These are phyloP conservation scores for Epichloe elymi DNA, from an alignment of 2,329 filamentous ascomycete genomes.

Conservation along the genomic window DNA sequence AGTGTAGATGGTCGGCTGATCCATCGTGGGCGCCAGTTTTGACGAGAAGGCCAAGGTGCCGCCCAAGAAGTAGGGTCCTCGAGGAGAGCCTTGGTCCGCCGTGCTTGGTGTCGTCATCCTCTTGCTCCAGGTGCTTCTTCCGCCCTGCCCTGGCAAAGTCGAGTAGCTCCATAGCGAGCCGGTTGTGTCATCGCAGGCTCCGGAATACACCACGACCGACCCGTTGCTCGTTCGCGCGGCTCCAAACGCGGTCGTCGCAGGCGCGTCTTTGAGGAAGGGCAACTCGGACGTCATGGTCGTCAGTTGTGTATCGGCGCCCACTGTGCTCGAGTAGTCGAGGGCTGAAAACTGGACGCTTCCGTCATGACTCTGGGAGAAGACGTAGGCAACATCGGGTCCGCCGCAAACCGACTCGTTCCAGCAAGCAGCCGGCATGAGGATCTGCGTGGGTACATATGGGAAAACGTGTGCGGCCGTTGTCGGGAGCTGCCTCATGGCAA, in stretches of 20 bases:
- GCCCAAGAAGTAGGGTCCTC: slow-evolving; percentile 37
- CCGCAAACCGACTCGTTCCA: slow-evolving; percentile 26
- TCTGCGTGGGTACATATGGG: slow-evolving; percentile 66
- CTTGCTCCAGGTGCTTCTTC: slow-evolving; percentile 15
- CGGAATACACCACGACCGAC: slow-evolving; percentile 59
- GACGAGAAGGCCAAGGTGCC: slow-evolving; percentile 54
- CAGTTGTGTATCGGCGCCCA: slow-evolving; percentile 35
- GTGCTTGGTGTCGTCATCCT: slow-evolving; percentile 14
- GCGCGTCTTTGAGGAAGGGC: slow-evolving; percentile 45
- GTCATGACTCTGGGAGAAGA: slow-evolving; percentile 46
- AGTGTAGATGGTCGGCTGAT: slow-evolving; percentile 48
- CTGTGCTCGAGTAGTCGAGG: slow-evolving; percentile 48
- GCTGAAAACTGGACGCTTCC: slow-evolving; percentile 41
- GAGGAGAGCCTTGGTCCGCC: slow-evolving; percentile 9
- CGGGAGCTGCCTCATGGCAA: slow-evolving; percentile 2
- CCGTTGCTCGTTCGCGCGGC: slow-evolving; percentile 55
- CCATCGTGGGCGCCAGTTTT: slow-evolving; percentile 37
- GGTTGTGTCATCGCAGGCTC: slow-evolving; percentile 48
- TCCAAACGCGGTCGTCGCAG: slow-evolving; percentile 45
- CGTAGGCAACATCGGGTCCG: slow-evolving; percentile 45
- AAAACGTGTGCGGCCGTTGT: slow-evolving; percentile 32
- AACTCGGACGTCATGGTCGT: slow-evolving; percentile 41
- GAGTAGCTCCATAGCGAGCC: slow-evolving; percentile 57
- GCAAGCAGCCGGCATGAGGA: slow-evolving; percentile 43
- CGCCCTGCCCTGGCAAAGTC: slow-evolving; percentile 24